These are phyloP conservation scores for Mallotus repandus DNA, from an alignment of 441 rosid species.

Conservation along the genomic window DNA sequence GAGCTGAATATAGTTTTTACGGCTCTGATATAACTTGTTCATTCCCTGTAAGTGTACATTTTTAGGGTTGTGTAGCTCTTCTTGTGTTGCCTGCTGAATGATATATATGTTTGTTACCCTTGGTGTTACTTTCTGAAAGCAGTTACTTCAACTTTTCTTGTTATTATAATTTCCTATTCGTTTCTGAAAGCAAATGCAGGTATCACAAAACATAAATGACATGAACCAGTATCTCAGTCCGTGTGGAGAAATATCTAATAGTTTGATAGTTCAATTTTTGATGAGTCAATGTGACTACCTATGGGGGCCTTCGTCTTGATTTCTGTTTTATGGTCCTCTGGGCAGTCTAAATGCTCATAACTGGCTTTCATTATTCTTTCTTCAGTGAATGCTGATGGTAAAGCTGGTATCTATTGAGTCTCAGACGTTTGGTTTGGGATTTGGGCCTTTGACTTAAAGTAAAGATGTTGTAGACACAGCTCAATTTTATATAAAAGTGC, in stretches of 20 bases:
- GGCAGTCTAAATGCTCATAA: background rate
- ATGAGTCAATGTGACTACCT: too few species aligned
- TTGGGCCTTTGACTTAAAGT: background rate
- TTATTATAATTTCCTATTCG: background rate
- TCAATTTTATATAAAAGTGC: background rate
- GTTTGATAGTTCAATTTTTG: background rate
- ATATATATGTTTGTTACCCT: background rate
- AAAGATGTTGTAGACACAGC: background rate
- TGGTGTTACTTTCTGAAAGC: background rate
- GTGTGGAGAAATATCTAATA: background rate
- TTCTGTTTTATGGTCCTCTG: background rate
- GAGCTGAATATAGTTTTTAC: constrained; percentile 88
- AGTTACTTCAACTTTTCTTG: background rate
- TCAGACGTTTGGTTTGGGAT: background rate
- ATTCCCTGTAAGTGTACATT: constrained; percentile 66
- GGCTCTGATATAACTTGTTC: constrained; percentile 85
- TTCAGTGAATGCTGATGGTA: background rate
- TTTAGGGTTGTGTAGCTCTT: constrained; percentile 10
- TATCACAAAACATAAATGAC: background rate
- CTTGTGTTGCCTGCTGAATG: constrained; percentile 11
- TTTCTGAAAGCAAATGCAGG: background rate
- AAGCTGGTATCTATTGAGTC: background rate
- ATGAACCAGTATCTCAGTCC: background rate
- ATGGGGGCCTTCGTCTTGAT: background rate
- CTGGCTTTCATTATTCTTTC: background rate